phyloP scores from a whole-genome alignment of 768 basidiomycete genomes.

The Lactarius pseudohatsudake region DNA sequence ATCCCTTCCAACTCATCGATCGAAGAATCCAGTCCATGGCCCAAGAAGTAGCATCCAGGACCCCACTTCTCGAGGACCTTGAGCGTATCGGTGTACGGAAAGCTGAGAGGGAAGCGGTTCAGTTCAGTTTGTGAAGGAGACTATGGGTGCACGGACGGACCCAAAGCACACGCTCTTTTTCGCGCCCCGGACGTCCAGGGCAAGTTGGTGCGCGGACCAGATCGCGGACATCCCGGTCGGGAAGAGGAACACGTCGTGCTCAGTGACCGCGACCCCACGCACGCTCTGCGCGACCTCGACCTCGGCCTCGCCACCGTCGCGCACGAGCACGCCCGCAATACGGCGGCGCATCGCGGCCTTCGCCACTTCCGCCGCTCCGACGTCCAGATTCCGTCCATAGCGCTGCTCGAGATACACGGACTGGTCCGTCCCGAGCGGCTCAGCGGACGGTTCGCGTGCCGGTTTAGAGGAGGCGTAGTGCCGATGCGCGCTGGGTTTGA shows the following conservation, averaged over 20 bases:
- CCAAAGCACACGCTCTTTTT: slow-evolving; percentile 94
- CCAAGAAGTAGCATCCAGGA: slow-evolving; percentile 87
- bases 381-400: slow-evolving; percentile 87
- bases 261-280: slow-evolving; percentile 70
- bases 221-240: slow-evolving; percentile 93
- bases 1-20: slow-evolving; percentile 69
- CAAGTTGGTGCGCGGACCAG: slow-evolving; percentile 83
- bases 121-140: too few species aligned
- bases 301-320: slow-evolving; percentile 53
- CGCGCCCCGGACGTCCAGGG: slow-evolving; percentile 48
- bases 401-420: slow-evolving; percentile 86
- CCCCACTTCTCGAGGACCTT: slow-evolving; percentile 97
- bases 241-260: slow-evolving; percentile 87
- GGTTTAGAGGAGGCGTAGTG: slow-evolving; percentile 54
- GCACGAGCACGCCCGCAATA: slow-evolving; percentile 81
- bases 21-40: slow-evolving; percentile 72
- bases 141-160: slow-evolving; percentile 45
- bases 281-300: slow-evolving; percentile 56
- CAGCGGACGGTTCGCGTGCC: neutral
- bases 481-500: slow-evolving; percentile 44
- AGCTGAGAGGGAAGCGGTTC: slow-evolving; percentile 46
- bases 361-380: slow-evolving; percentile 68
- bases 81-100: slow-evolving; percentile 93
- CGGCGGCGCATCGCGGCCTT: slow-evolving; percentile 86
- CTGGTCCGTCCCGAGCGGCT: slow-evolving; percentile 62